Evolutionary conservation across 225 moss, liverwort and hornwort genomes (phyloP).

Genomic region (Sphagnum tenellum): DNA sequence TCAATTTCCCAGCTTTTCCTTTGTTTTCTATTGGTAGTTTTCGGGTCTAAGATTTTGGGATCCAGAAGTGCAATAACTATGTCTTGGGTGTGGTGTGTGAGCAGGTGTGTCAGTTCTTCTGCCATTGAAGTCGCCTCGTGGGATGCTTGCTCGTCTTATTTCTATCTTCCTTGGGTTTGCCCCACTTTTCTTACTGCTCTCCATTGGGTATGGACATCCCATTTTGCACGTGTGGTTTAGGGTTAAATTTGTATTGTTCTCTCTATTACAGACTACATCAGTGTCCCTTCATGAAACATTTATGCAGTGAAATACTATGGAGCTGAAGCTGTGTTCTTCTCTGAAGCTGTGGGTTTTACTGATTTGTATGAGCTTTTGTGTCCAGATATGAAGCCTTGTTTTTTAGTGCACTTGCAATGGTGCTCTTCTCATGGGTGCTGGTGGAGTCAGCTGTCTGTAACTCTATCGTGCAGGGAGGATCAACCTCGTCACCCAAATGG

Average conservation of each 20-base stretch:
- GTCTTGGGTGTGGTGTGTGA: not conserved
- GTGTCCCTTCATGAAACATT: no score
- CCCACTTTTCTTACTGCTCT: constrained; percentile 89
- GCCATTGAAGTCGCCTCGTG: constrained; percentile 64
- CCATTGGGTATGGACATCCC: constrained; percentile 62
- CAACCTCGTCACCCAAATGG: constrained; percentile 27
- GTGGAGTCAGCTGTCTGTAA: constrained; percentile 76
- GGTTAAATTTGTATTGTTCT: not conserved
- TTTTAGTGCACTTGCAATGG: constrained; percentile 69
- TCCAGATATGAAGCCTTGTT: constrained; percentile 93
- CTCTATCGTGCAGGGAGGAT: constrained; percentile 25
- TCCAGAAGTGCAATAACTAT: not conserved
- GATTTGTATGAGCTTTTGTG: not conserved
- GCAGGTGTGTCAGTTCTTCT: constrained; percentile 58
- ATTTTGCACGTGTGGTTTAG: no score
- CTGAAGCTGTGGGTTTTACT: no score
- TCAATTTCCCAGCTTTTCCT: not conserved
- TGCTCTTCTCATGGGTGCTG: constrained; percentile 81
- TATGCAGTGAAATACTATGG: no score
- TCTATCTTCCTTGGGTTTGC: constrained; percentile 92
- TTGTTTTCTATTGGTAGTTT: not conserved
- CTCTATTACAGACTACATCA: not conserved
- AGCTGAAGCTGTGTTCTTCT: not conserved
- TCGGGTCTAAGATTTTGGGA: not conserved
- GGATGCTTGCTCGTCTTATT: constrained; percentile 71